Percentiles rank a stretch among this genome's conserved stretches.
phyloP scores from a whole-genome alignment of 768 basidiomycete species.

The Phylloporus sp. region DNA sequence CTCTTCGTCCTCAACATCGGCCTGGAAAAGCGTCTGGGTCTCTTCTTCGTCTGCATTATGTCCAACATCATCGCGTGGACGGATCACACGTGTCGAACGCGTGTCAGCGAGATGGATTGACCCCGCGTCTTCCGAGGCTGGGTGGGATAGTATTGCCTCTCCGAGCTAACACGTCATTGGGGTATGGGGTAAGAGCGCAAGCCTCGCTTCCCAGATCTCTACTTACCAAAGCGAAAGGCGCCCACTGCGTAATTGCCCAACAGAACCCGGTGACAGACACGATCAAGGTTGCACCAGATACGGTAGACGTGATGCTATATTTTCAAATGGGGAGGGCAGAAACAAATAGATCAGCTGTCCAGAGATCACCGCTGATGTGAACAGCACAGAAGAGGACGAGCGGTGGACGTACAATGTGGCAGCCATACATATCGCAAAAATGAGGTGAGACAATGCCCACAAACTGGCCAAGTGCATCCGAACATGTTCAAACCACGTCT shows the following conservation, averaged over 20 bases:
- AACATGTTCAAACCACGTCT: conserved; percentile 37
- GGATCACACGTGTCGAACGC: conserved; percentile 16
- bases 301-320: conserved; percentile 64
- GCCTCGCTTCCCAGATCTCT: not conserved
- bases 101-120: conserved; percentile 40
- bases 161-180: conserved; percentile 52
- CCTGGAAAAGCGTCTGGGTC: conserved; percentile 19
- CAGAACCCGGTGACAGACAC: conserved; percentile 81
- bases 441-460: conserved; percentile 74
- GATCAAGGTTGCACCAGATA: conserved; percentile 68
- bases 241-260: conserved; percentile 94
- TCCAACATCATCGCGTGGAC: conserved; percentile 15
- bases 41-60: conserved; percentile 25
- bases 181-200: conserved; percentile 17
- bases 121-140: conserved; percentile 33
- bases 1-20: conserved; percentile 22
- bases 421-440: conserved; percentile 77
- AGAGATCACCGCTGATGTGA: conserved; percentile 12
- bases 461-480: conserved; percentile 63
- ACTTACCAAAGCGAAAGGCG: conserved; percentile 82
- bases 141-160: conserved; percentile 77
- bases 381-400: not conserved
- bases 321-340: conserved; percentile 5
- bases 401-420: conserved; percentile 68
- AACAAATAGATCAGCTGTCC: conserved; percentile 9